These are phyloP conservation scores for Pulveroboletus frians DNA, from an alignment of 768 basidiomycete genomes.

Conservation along the genomic window DNA sequence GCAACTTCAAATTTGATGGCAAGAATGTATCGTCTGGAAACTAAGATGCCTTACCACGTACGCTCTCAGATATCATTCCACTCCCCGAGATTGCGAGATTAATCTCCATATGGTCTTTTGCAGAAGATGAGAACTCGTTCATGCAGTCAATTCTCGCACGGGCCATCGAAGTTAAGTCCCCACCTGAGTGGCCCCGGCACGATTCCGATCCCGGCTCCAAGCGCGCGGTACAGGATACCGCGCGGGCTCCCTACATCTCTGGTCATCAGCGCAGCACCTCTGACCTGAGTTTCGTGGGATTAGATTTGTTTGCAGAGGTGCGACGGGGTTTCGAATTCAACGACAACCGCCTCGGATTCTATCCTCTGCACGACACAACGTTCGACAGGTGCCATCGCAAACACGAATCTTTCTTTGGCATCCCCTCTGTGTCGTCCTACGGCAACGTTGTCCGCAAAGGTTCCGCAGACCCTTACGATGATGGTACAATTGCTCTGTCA, in stretches of 20 bases:
- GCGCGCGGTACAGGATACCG: conserved; percentile 20
- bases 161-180: conserved; percentile 35
- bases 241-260: conserved; percentile 11
- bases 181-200: conserved; percentile 31
- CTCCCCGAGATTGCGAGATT: conserved; percentile 49
- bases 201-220: conserved; percentile 43
- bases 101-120: conserved; percentile 35
- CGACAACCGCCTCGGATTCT: conserved; percentile 57
- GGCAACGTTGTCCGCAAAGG: conserved; percentile 63
- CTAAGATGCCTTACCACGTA: conserved; percentile 32
- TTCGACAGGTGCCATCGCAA: conserved; percentile 40
- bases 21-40: conserved; percentile 14
- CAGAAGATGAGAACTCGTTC: no score
- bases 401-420: conserved; percentile 62
- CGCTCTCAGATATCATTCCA: conserved; percentile 73
- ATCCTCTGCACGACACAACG: conserved; percentile 44
- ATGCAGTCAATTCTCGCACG: conserved; percentile 47
- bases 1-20: conserved; percentile 73
- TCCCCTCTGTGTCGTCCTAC: conserved; percentile 77
- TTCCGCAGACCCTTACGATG: conserved; percentile 68
- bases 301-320: conserved; percentile 79
- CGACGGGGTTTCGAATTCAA: conserved; percentile 73
- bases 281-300: conserved; percentile 60
- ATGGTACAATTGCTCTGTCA: conserved; percentile 38
- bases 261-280: conserved; percentile 40